These are phyloP conservation scores for Solanum etuberosum DNA, from an alignment of 257 asterid species.

Conservation along the genomic window DNA sequence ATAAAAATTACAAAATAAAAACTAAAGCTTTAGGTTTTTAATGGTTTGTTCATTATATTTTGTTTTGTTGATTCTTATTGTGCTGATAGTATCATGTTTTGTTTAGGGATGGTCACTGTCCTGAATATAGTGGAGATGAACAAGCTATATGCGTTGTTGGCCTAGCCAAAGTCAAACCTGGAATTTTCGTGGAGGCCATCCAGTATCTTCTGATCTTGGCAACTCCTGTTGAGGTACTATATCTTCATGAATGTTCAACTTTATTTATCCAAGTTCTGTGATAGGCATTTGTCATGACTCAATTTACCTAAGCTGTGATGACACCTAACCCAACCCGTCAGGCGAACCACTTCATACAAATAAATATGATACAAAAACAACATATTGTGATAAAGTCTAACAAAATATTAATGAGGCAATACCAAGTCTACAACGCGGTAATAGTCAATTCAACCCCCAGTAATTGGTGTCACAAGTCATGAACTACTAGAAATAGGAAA, in stretches of 20 bases:
- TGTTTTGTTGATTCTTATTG: background rate
- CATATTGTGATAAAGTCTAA: background rate
- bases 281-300: background rate
- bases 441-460: background rate
- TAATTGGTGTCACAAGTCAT: background rate
- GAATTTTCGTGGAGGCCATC: constrained; percentile 88
- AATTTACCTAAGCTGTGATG: background rate
- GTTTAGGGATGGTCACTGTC: constrained; percentile 87
- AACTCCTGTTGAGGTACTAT: constrained; percentile 85
- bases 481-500: background rate
- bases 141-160: constrained; percentile 97
- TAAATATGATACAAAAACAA: background rate
- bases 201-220: constrained; percentile 86
- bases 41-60: background rate
- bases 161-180: constrained; percentile 73
- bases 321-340: background rate
- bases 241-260: background rate
- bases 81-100: background rate
- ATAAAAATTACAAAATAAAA: background rate
- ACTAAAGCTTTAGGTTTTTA: constrained; percentile 1
- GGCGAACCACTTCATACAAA: background rate
- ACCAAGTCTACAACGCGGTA: background rate
- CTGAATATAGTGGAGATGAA: constrained; percentile 83
- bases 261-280: background rate
- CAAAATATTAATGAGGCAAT: background rate